Percentiles rank a stretch among this genome's conserved stretches.
Evolutionary conservation across 1,139 yeast genomes (phyloP).

Genomic region (Blastobotrys aristatus): DNA sequence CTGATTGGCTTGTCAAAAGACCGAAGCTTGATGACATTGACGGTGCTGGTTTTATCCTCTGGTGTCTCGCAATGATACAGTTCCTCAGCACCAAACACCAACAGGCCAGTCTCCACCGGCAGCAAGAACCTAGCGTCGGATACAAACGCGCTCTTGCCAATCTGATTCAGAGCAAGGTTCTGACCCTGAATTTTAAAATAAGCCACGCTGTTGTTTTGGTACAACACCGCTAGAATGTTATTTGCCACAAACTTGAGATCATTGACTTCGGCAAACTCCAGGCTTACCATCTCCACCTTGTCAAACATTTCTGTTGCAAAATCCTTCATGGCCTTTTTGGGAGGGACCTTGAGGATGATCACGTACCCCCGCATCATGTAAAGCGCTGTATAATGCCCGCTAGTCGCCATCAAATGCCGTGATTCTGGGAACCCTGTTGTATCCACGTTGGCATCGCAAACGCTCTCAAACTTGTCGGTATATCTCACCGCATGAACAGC

Average conservation of each 20-base stretch:
- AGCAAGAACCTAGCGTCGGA: not conserved
- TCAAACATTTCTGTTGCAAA: not conserved
- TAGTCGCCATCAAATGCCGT: slow-evolving; percentile 6
- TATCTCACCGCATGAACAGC: slow-evolving; percentile 15
- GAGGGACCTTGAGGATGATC: slow-evolving; percentile 9
- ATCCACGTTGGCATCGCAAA: not conserved
- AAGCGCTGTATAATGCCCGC: slow-evolving; percentile 1
- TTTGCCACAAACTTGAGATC: slow-evolving; percentile 17
- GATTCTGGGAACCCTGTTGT: not conserved
- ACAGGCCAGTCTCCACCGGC: not conserved
- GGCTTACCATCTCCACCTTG: not conserved
- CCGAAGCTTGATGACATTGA: not conserved
- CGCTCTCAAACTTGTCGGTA: slow-evolving; percentile 13
- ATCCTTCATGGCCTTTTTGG: not conserved
- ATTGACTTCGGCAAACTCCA: slow-evolving; percentile 15
- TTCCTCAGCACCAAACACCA: not conserved
- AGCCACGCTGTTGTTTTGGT: not conserved
- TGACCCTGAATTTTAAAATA: not conserved
- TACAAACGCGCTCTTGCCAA: not conserved
- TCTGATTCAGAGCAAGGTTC: not conserved
- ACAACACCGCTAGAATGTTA: slow-evolving; percentile 1
- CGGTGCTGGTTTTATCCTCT: not conserved
- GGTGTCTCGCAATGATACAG: not conserved
- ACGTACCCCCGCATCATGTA: slow-evolving; percentile 13
- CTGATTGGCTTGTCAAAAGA: not conserved